Evolutionary conservation across 257 asterid genomes (phyloP), one percentile per base, ranked within the genome.

Genomic region (Primulina eburnea): DNA sequence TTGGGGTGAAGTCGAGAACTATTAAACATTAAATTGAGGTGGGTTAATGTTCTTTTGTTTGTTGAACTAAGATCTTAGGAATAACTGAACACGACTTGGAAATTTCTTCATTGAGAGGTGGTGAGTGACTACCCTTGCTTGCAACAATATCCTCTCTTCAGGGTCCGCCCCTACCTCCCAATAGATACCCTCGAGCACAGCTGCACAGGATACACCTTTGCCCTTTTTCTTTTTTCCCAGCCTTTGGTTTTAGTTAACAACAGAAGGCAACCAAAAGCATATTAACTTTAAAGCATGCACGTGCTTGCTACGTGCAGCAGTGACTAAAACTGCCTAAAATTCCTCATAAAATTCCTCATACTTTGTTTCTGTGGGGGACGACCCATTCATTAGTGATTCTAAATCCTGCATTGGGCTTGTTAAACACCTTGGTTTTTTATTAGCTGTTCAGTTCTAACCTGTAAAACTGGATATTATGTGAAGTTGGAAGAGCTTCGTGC

Each of bases 401-500:
- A 1, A 17, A 38, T 40, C 40, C 11, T 2, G 4, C 34, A 11
- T 38, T 40, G 70, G 5, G 28, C 70, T 14, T 43, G 34, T 32
- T 10, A 57, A 56, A 18, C n/a, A 11, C 30, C 18, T 12, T 12
- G 3, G 57, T 50, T 40, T 35, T 9, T 18, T 35, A 8, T 33
- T 38, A 57, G 18, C 12, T 37, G 33, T 47, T 34, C 8, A 52
- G 28, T 64, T 62, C 76, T 77, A 72, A 70, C 33, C 21, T 28
- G 12, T 55, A 32, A 28, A 55, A 52, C 40, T 72, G 37, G 12
- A 47, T 63, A 14, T 62, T 73, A 47, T 67, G 29, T 84, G 75
- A 68, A 94, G 99, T 75, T 94, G 92, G 99, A 91, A 81, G 99
- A 90, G 77, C 96, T 94, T 26, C 92, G 99, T 35, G 96, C 94